Base-by-base conservation (phyloP, 73 alveolate genomes). In the Effrenium voratum region DNA sequence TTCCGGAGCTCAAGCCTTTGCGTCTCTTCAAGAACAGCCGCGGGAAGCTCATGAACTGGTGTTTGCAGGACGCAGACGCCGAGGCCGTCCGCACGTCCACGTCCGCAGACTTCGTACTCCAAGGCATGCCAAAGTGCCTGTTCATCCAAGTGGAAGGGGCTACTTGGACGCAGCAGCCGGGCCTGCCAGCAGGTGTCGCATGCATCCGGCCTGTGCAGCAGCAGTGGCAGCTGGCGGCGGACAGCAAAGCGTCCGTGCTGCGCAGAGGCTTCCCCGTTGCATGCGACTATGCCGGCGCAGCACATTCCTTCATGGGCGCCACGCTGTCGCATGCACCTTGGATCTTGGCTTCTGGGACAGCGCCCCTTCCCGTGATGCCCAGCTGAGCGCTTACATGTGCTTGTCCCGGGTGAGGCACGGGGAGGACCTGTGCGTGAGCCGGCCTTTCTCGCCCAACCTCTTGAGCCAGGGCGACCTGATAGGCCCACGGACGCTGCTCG, bases 381-480 rank as follows among this genome's bases (percentile, higher is more conserved):
- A 76, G 36, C 59, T 76, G 36, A 41, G 60, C 36, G 86, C 60
- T 5, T 76, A 76, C 49, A 76, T 76, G 86, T 76, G 86, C 38
- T 6, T 76, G 36, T 10, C 40, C 6, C 55, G 86, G 4, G 86
- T 76, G 10, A 3, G 36, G 19, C 46, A 43, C 32, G 40, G 34
- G 8, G 55, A 36, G 34, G 86, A 76, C 59, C 40, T 76, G 32
- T 76, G 86, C 40, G 13, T 76, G 1, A 59, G 40, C 36, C 86
- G 40, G 38, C 86, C 86, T n/a, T 76, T 76, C 40, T 76, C 86
- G 40, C 86, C 86, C 22, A 43, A 43, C n/a, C 38, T 76, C 38
- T 43, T 76, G 5, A 5, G 38, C 19, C 55, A 76, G 32, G 86
- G 86, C 13, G 86, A 76, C 15, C 59, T 76, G 4, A 38, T 43